A percentile compares a stretch with the other conserved stretches of the same genome.
These are phyloP conservation scores for Saccharomyces hybrid DNA, from an alignment of 1,139 yeast species.

Conservation along the genomic window DNA sequence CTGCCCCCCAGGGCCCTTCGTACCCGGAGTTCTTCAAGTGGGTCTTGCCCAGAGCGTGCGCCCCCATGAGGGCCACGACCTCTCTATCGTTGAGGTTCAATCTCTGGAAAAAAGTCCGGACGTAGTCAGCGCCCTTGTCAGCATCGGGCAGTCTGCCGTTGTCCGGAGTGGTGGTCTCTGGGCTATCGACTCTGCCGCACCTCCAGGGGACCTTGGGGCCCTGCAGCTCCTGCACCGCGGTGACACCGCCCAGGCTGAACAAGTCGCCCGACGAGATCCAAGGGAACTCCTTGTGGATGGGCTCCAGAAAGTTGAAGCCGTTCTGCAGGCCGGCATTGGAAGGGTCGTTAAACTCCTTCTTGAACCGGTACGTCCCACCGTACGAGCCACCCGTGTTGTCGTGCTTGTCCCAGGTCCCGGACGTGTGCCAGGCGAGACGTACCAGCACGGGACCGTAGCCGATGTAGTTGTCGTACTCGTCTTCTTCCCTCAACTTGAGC, in stretches of 20 bases:
- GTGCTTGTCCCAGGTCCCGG: constrained; percentile 59
- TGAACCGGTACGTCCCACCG: constrained; percentile 75
- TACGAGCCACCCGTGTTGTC: constrained; percentile 68
- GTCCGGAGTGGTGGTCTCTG: constrained; percentile 45
- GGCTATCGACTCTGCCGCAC: constrained; percentile 62
- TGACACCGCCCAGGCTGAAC: constrained; percentile 82
- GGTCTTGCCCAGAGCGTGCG: constrained; percentile 77
- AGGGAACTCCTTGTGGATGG: constrained; percentile 51
- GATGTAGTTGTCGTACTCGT: constrained; percentile 64
- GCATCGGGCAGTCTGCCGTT: constrained; percentile 83
- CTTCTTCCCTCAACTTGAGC: constrained; percentile 60
- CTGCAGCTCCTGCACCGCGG: constrained; percentile 74
- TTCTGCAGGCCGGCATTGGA: constrained; percentile 67
- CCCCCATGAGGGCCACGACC: constrained; percentile 80
- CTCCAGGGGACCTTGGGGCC: constrained; percentile 88
- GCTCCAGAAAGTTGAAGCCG: constrained; percentile 57
- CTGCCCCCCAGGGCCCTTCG: constrained; percentile 95
- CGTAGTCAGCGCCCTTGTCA: constrained; percentile 56
- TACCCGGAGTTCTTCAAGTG: constrained; percentile 62
- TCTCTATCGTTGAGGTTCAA: constrained; percentile 78
- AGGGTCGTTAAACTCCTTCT: constrained; percentile 58
- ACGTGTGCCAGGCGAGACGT: constrained; percentile 69
- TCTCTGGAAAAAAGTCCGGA: constrained; percentile 58
- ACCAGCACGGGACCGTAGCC: constrained; percentile 63
- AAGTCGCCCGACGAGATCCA: constrained; percentile 84